A percentile compares a stretch with the other conserved stretches of the same genome.
phyloP scores from a whole-genome alignment of 768 basidiomycete species.

The Termitomyces heimii region DNA sequence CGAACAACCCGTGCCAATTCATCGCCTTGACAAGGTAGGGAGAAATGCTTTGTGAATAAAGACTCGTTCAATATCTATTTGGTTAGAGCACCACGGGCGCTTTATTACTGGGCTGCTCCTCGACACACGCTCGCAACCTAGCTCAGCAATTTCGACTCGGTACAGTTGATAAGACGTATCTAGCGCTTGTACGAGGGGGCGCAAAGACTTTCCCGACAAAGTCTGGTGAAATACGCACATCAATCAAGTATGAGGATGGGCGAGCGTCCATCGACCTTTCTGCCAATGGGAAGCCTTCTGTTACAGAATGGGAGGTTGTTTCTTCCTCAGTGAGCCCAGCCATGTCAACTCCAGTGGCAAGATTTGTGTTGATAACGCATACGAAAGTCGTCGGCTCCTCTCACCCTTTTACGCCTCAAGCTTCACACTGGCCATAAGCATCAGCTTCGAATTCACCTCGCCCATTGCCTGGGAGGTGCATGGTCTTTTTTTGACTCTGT shows the following conservation, averaged over 20 bases:
- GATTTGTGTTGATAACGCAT: slow-evolving; percentile 4
- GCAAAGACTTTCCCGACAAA: slow-evolving; percentile 33
- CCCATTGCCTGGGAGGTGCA: slow-evolving; percentile 43
- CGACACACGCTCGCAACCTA: slow-evolving; percentile 36
- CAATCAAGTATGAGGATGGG: slow-evolving; percentile 40
- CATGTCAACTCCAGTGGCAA: no score
- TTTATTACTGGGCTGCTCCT: slow-evolving; percentile 47
- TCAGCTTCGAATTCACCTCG: slow-evolving; percentile 63
- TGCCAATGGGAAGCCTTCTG: slow-evolving; percentile 26
- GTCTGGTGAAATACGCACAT: slow-evolving; percentile 35
- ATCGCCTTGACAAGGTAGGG: slow-evolving; percentile 62
- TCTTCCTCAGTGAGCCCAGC: slow-evolving; percentile 46
- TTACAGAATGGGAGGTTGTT: slow-evolving; percentile 55
- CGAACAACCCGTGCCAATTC: slow-evolving; percentile 42
- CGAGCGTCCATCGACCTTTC: slow-evolving; percentile 31
- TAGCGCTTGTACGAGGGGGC: slow-evolving; percentile 57
- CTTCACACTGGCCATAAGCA: slow-evolving; percentile 64
- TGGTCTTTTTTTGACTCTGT: not conserved
- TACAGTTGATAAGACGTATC: slow-evolving; percentile 50
- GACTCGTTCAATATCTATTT: not conserved
- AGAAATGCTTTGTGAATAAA: not conserved
- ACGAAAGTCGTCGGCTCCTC: slow-evolving; percentile 30
- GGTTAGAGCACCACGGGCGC: slow-evolving; percentile 57
- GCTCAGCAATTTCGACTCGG: slow-evolving; percentile 50
- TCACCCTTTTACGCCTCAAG: slow-evolving; percentile 51